phyloP scores from a whole-genome alignment of 2,329 filamentous ascomycete genomes.

The Herpotrichia juniperi region DNA sequence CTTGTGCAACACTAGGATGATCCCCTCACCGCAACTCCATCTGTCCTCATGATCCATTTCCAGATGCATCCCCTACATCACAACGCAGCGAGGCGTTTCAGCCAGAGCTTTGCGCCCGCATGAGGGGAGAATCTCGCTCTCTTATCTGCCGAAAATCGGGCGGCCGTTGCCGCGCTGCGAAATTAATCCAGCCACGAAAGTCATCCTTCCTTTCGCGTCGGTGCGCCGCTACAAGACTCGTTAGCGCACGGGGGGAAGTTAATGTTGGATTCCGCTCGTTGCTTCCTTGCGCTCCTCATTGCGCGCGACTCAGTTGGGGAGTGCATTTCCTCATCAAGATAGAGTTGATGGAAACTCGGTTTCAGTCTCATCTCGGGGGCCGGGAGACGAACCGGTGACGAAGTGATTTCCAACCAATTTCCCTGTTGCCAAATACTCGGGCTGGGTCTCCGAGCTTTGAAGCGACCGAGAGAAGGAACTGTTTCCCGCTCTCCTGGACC shows the following conservation, averaged over 20 bases:
- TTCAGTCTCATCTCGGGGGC: conserved; percentile 6
- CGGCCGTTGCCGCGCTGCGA: conserved; percentile 29
- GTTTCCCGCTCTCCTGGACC: conserved; percentile 19
- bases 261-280: conserved; percentile 24
- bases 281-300: conserved; percentile 19
- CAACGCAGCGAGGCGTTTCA: conserved; percentile 28
- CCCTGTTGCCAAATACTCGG: conserved; percentile 22
- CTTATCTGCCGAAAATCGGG: conserved; percentile 28
- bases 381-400: conserved; percentile 16
- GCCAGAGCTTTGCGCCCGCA: conserved; percentile 16
- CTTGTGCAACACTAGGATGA: too few species aligned
- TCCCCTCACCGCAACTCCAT: conserved; percentile 20
- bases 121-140: conserved; percentile 15
- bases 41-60: conserved; percentile 17
- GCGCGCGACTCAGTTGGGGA: conserved; percentile 17
- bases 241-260: conserved; percentile 40
- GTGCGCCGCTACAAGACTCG: conserved; percentile 13
- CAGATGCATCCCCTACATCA: conserved; percentile 26
- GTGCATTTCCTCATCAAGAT: conserved; percentile 2
- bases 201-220: conserved; percentile 18
- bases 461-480: conserved; percentile 13
- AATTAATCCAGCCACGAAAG: conserved; percentile 14
- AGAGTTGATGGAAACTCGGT: background rate
- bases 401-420: conserved; percentile 13
- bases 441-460: conserved; percentile 8